Evolutionary conservation across 1,139 yeast species (phyloP), one percentile per base, ranked within the genome.

Genomic region (Kodamaea sp.): DNA sequence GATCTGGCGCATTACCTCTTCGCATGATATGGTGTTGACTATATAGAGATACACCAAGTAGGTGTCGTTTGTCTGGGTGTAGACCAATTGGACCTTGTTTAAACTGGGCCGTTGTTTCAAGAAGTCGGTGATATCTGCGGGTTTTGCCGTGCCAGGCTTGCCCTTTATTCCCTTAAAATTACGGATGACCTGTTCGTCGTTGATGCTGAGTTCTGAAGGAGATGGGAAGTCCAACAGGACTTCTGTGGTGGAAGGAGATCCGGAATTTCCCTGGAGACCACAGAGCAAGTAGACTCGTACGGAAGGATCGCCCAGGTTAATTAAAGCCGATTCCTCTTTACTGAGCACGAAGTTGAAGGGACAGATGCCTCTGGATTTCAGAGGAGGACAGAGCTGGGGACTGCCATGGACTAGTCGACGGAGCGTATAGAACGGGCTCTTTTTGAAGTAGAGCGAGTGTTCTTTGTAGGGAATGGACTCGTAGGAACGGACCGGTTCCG

Each of bases 91-190:
- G 15, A 82, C 46, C 3, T 53, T 46, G 47, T 80, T 81, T 2
- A 43, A 30, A 4, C 42, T 42, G 1, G 65, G 59, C 1, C 58
- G 33, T 0, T 41, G 41, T 10, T 59, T 57, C n/a, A 77, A 26
- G 35, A 59, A 56, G 2, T 63, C 59, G 0, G 86, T 78, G 27
- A 83, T 48, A 53, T 84, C 80, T 1, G 83, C 83, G 0, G 92
- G 90, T 37, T 73, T 70, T 1, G 83, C 78, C 0, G 89, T 76
- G 1, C 87, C 87, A 0, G 70, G 66, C 38, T 69, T 75, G 30
- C 77, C 76, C 51, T 81, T 82, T 24, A 82, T 61, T 2, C 88
- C 89, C 45, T 73, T 69, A 16, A 75, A 73, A 43, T 70, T 74
- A 40, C 71, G 79, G 24, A 68, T 69, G 6, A 80, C 48, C 25